Evolutionary conservation across 805 yeast genomes (phyloP).

Genomic region (Ogataea trehaloabstinens): DNA sequence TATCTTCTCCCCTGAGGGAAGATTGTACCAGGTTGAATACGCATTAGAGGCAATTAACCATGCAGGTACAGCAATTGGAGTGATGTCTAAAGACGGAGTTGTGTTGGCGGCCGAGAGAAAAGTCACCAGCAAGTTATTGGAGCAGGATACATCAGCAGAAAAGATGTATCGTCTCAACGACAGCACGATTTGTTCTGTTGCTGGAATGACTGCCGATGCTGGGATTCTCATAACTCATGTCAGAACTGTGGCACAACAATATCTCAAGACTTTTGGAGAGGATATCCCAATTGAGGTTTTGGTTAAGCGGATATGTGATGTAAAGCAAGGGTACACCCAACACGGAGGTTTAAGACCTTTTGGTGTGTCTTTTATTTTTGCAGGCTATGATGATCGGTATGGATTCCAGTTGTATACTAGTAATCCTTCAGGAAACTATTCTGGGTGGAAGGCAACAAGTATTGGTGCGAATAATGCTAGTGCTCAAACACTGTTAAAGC

Average conservation of each 20-base stretch:
- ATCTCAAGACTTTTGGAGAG: slow-evolving; percentile 83
- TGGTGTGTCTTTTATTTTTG: slow-evolving; percentile 94
- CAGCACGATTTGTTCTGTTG: slow-evolving; percentile 77
- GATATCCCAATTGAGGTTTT: slow-evolving; percentile 91
- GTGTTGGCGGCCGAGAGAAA: slow-evolving; percentile 96
- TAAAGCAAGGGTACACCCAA: slow-evolving; percentile 97
- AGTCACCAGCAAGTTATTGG: slow-evolving; percentile 87
- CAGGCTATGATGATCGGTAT: slow-evolving; percentile 88
- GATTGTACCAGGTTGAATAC: slow-evolving; percentile 95
- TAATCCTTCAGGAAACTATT: slow-evolving; percentile 95
- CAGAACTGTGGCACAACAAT: slow-evolving; percentile 79
- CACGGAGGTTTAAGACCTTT: slow-evolving; percentile 98
- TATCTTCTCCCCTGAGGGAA: slow-evolving; percentile 97
- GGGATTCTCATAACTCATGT: slow-evolving; percentile 84
- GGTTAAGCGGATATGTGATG: slow-evolving; percentile 85
- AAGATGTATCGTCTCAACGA: slow-evolving; percentile 85
- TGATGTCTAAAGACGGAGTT: slow-evolving; percentile 78
- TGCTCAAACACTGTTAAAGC: slow-evolving; percentile 92
- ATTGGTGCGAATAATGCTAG: slow-evolving; percentile 96
- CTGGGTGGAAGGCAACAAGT: slow-evolving; percentile 98
- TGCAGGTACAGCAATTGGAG: slow-evolving; percentile 82
- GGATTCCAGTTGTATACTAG: slow-evolving; percentile 92
- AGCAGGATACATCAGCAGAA: slow-evolving; percentile 91
- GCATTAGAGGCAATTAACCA: slow-evolving; percentile 78
- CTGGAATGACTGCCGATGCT: slow-evolving; percentile 98